phyloP scores from a whole-genome alignment of 139 green algal species.

The Chlamydomonas urium region DNA sequence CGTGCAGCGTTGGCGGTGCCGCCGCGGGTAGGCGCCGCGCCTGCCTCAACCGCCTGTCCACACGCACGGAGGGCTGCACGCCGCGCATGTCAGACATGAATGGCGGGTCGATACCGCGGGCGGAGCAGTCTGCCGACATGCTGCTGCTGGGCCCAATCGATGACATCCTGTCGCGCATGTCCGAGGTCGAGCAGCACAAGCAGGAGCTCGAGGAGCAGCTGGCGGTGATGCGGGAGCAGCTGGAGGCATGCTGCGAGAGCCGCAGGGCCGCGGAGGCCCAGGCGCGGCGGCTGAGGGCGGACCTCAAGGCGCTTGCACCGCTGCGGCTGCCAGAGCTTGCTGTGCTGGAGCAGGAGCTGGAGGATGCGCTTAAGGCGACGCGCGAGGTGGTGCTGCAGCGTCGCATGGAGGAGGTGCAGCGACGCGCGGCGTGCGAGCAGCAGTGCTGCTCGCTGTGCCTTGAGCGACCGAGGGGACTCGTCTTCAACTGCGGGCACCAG shows the following conservation, averaged over 20 bases:
- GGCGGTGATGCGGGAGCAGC: slow-evolving; percentile 16
- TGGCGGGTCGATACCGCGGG: slow-evolving; percentile 13
- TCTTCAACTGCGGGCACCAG: slow-evolving; percentile 52
- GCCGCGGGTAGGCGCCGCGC: no score
- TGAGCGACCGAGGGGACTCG: slow-evolving; percentile 29
- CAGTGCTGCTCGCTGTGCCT: slow-evolving; percentile 42
- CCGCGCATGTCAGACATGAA: background rate
- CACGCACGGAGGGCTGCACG: background rate
- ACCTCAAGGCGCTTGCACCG: slow-evolving; percentile 20
- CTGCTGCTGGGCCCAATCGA: slow-evolving; percentile 19
- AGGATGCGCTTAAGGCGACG: slow-evolving; percentile 18
- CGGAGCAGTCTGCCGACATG: no score
- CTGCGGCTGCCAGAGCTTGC: slow-evolving; percentile 5
- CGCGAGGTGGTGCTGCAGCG: slow-evolving; percentile 36
- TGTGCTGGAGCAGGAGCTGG: slow-evolving; percentile 38
- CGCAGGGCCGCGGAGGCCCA: slow-evolving; percentile 26
- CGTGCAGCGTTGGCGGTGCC: no score
- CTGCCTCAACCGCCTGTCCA: background rate
- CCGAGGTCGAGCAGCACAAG: slow-evolving; percentile 4
- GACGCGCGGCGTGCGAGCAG: background rate
- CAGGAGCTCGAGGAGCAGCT: slow-evolving; percentile 22
- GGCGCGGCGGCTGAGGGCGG: background rate
- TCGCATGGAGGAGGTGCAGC: slow-evolving; percentile 32
- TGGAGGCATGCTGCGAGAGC: slow-evolving; percentile 20
- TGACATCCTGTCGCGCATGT: background rate